These are phyloP conservation scores for Pichia heedii DNA, from an alignment of 805 yeast genomes.

Conservation along the genomic window DNA sequence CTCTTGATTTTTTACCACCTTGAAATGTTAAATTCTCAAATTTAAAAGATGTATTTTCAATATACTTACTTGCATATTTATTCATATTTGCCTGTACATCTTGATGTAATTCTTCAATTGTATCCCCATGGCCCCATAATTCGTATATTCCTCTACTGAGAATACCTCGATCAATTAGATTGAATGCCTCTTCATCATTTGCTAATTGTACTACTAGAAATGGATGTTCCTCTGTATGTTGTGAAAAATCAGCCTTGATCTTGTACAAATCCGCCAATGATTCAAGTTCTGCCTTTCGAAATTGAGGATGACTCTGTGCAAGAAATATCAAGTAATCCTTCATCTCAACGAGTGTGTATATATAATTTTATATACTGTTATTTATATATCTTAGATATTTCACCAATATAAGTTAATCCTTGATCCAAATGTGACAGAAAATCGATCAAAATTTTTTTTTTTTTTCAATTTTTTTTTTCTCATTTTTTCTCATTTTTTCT, in stretches of 20 bases:
- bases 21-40: conserved; percentile 74
- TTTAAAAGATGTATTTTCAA: conserved; percentile 47
- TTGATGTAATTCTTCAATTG: conserved; percentile 49
- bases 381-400: no score
- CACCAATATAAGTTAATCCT: no score
- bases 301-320: conserved; percentile 76
- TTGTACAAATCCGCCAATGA: conserved; percentile 64
- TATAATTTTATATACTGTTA: no score
- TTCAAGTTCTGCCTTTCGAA: conserved; percentile 75
- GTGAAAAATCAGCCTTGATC: conserved; percentile 49
- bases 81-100: conserved; percentile 30
- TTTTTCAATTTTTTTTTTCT: no score
- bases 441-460: no score
- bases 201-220: conserved; percentile 61
- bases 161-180: conserved; percentile 58
- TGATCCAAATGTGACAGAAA: no score
- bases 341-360: conserved; percentile 24
- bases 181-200: conserved; percentile 56
- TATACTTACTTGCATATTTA: conserved; percentile 28
- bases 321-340: conserved; percentile 66
- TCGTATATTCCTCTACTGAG: conserved; percentile 73
- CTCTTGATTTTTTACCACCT: conserved; percentile 48
- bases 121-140: conserved; percentile 66
- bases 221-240: conserved; percentile 54
- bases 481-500: no score